Base-by-base conservation (phyloP, 805 yeast genomes). In the Jamesozyma lodderae region DNA sequence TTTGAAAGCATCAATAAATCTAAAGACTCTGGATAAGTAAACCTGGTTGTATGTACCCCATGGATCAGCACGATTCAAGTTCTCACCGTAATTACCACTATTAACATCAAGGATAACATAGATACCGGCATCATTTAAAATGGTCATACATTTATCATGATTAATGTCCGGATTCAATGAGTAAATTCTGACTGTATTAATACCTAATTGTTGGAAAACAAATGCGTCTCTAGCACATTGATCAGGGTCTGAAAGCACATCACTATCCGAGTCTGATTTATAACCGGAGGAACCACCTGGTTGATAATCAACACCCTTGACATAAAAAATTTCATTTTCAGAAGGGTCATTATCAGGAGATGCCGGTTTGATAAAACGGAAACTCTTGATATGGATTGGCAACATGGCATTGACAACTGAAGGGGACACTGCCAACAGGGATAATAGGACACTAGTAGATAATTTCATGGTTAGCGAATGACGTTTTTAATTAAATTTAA, bases 111-210 rank as follows among this genome's bases (percentile, higher is more conserved):
- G 63, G 37, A 88, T 63, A 19, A 87, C 82, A 56, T 88, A 90
- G 48, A 88, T 86, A 22, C 97, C 96, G 3, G 94, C 96, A 44
- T 82, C 80, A 51, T 83, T 85, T 57, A 86, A 76, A 45, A 77
- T 72, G n/a, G 86, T 69, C 92, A 88, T 84, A 68, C 96, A 88
- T 58, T 81, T 82, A 55, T 85, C 94, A 55, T 87, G 96, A 64
- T 85, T 73, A 33, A 82, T 64, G 45, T 84, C 85, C 42, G 95
- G 95, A 55, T 83, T 83, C 42, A 81, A 63, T 3, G 87, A 75
- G 63, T 88, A 85, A 16, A 87, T 81, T 59, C 96, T 75, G 43
- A 88, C 69, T 31, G 95, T 82, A 65, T 88, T 88, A 54, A 81
- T 69, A 4, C 95, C 95, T 36, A 88, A 67, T 53, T 84, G 77